Conservation (phyloP, 2,329 filamentous ascomycete genomes). For the Colletotrichum phormii region DNA sequence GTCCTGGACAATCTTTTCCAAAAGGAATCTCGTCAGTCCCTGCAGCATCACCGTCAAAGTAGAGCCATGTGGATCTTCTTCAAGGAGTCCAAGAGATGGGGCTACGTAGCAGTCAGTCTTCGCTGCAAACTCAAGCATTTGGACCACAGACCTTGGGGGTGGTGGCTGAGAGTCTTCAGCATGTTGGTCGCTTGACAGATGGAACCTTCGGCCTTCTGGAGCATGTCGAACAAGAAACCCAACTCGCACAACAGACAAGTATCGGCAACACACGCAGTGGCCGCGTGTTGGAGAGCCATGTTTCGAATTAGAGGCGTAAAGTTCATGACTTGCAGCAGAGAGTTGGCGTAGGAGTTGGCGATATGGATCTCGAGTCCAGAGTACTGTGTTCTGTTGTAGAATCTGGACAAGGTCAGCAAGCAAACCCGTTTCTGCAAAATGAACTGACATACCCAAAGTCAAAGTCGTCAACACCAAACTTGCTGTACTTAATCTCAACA, state of each 20-base stretch:
- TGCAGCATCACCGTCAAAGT: slow-evolving; percentile 87
- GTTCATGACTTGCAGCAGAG: slow-evolving; percentile 89
- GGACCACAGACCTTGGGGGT: slow-evolving; percentile 72
- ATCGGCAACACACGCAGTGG: slow-evolving; percentile 84
- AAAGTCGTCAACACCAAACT: slow-evolving; percentile 99
- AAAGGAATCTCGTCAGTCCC: slow-evolving; percentile 83
- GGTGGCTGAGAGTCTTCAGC: slow-evolving; percentile 86
- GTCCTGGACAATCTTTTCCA: slow-evolving; percentile 84
- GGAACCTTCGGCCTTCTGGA: slow-evolving; percentile 92
- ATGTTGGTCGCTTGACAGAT: slow-evolving; percentile 98
- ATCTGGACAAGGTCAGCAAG: slow-evolving; percentile 62
- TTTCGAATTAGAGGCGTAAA: slow-evolving; percentile 93
- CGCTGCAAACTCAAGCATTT: background rate
- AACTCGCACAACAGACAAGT: slow-evolving; percentile 92
- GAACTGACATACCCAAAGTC: slow-evolving; percentile 83
- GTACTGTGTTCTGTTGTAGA: slow-evolving; percentile 92
- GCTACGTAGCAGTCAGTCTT: slow-evolving; percentile 56
- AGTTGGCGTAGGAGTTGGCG: slow-evolving; percentile 94
- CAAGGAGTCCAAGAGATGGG: slow-evolving; percentile 81
- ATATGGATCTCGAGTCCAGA: slow-evolving; percentile 97
- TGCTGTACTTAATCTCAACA: slow-evolving; percentile 98
- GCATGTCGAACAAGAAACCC: slow-evolving; percentile 96
- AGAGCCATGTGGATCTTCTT: slow-evolving; percentile 81
- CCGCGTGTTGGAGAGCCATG: slow-evolving; percentile 87
- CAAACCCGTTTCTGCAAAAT: no score